Conservation (phyloP, 108 stramenopile genomes). For the Aurantiochytrium sp. region DNA sequence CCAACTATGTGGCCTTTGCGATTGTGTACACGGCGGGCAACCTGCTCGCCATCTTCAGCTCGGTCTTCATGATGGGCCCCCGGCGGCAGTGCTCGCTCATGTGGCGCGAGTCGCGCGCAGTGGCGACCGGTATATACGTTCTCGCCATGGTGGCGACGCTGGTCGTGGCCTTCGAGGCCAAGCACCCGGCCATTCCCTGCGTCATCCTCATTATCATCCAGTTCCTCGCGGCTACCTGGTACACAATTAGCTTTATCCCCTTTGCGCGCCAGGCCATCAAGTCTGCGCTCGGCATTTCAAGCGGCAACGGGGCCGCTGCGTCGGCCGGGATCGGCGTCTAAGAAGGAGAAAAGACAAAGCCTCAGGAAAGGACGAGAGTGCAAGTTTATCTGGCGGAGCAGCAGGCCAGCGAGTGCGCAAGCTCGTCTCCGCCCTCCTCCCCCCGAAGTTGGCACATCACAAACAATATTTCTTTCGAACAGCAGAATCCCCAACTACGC, state of each 20-base stretch:
- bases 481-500: too few relatives aligned
- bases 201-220: conserved; percentile 1
- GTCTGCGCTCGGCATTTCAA: neutral
- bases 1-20: neutral
- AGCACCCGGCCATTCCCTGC: neutral
- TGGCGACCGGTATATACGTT: neutral
- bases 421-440: too few relatives aligned
- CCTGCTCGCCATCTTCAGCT: neutral
- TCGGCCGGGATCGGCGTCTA: neutral
- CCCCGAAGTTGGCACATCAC: too few relatives aligned
- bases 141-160: neutral
- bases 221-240: neutral
- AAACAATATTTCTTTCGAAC: too few relatives aligned
- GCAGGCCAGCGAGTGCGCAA: too few relatives aligned
- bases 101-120: neutral
- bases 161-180: neutral
- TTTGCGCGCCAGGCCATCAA: neutral
- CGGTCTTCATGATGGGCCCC: conserved; percentile 16
- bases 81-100: conserved; percentile 20
- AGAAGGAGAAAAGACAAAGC: neutral
- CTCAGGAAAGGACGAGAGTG: too few relatives aligned
- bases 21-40: conserved; percentile 22
- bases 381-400: too few relatives aligned
- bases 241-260: neutral
- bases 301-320: neutral